Conservation (phyloP, 441 rosid species). For the Metrosideros polymorpha region DNA sequence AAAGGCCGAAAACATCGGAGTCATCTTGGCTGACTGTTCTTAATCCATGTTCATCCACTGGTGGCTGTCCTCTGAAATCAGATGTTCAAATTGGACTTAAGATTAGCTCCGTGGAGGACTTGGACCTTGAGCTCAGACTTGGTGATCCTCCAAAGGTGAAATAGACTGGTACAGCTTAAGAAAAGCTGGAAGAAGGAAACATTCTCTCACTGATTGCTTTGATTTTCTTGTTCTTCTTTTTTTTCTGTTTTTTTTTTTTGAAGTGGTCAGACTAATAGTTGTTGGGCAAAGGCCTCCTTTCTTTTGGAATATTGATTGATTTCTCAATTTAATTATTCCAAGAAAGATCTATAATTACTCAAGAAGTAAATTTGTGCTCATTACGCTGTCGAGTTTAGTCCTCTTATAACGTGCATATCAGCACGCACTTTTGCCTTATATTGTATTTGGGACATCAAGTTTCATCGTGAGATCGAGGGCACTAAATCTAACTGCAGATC, state of each 20-base stretch:
- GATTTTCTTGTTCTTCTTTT: not conserved
- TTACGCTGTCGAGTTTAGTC: not conserved
- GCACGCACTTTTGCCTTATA: not conserved
- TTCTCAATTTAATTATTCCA: not conserved
- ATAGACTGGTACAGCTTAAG: not conserved
- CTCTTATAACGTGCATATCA: not conserved
- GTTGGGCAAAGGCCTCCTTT: not conserved
- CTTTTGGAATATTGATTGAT: not conserved
- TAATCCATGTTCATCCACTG: conserved; percentile 8
- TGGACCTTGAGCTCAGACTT: conserved; percentile 97
- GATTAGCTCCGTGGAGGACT: conserved; percentile 34
- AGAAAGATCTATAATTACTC: not conserved
- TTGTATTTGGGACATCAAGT: not conserved
- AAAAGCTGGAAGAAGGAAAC: not conserved
- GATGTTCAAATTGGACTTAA: conserved; percentile 18
- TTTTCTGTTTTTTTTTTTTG: not conserved
- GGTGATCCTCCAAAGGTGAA: conserved; percentile 41
- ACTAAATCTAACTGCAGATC: not conserved
- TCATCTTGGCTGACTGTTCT: conserved; percentile 12
- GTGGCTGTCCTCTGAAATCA: conserved; percentile 4
- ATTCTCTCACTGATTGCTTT: not conserved
- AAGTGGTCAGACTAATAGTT: not conserved
- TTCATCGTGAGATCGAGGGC: not conserved
- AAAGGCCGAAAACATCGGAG: conserved; percentile 17
- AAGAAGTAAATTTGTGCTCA: not conserved